Base-by-base conservation (phyloP, 106 monocot species). In the Dendrobium officinale region DNA sequence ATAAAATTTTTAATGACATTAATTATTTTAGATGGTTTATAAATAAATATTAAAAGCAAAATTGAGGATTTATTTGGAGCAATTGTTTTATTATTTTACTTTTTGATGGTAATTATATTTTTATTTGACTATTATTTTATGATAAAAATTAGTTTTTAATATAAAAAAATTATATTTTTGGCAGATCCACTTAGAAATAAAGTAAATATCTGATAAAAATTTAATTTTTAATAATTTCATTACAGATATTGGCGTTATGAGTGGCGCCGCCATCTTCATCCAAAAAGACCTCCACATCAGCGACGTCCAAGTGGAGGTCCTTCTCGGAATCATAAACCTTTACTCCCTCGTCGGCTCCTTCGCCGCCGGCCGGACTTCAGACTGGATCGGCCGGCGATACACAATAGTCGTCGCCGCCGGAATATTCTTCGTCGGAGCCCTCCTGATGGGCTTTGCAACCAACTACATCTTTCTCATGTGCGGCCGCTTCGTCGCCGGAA, bases 161-260 rank as follows among this genome's bases (percentile, higher is more conserved):
- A 37, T 37, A 2, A 37, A 37, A 37, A 37, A 2, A 3, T 37
- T 37, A 37, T 37, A 37, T 37, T 37, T 37, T 37, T 37, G 2
- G 3, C 2, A 37, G 37, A 37, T 37, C 37, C 37, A 37, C 37
- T 2, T 2, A 37, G 3, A 37, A 37, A 37, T 45, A 7, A 7
- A 45, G 9, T 45, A 45, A 45, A 45, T 7, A 27, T 7, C 6
- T 6, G 7, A 45, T 45, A 6, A 45, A 45, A 45, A 6, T 7
- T 45, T 45, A 45, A 45, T 45, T 45, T 45, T 45, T 45, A 45
- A 9, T 6, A 45, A 45, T 45, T 58, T 58, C 15, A 58, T 61
- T 42, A 1, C 80, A 95, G 95, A 95, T 76, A 83, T 87, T 9
- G 92, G 86, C 49, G 95, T 95, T 24, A 92, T 95, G 89, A 95